Percentiles rank a stretch among this genome's conserved stretches.
phyloP scores from a whole-genome alignment of 2,329 filamentous ascomycete species.

The Fusarium sp. region DNA sequence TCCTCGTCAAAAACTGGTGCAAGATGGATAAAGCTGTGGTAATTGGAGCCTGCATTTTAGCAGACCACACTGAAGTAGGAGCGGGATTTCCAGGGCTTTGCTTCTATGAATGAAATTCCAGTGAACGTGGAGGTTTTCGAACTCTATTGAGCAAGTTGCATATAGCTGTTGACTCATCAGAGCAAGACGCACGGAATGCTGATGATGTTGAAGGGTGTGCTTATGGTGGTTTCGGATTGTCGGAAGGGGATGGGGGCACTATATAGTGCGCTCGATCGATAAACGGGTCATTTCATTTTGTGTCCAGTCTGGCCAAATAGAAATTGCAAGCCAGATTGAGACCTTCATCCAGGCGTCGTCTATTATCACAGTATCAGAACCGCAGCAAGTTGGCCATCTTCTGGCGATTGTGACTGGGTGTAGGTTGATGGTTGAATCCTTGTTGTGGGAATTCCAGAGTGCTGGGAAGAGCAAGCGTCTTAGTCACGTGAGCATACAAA shows the following conservation, averaged over 20 bases:
- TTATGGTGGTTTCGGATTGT: conserved; percentile 34
- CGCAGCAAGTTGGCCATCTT: conserved; percentile 26
- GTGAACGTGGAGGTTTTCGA: neutral
- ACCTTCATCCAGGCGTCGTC: neutral
- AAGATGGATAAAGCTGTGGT: neutral
- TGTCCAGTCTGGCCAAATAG: conserved; percentile 5
- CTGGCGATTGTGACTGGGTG: conserved; percentile 36
- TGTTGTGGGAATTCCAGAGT: conserved; percentile 39
- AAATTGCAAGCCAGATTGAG: conserved; percentile 1
- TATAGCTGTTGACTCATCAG: neutral
- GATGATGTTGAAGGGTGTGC: conserved; percentile 13
- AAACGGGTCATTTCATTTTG: conserved; percentile 14
- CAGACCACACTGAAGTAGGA: conserved; percentile 4
- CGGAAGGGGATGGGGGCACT: conserved; percentile 26
- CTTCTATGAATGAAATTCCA: conserved; percentile 4
- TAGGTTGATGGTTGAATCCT: conserved; percentile 37
- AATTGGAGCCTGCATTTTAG: conserved; percentile 3
- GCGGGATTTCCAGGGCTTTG: conserved; percentile 9
- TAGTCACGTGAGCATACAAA: conserved; percentile 31
- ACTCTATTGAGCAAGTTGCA: neutral
- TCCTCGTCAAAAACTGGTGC: neutral
- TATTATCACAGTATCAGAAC: conserved; percentile 13
- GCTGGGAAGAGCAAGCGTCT: conserved; percentile 23
- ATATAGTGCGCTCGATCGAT: conserved; percentile 5
- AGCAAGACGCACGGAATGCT: neutral